These are phyloP conservation scores for Samsoniella hepiali DNA, from an alignment of 2,329 filamentous ascomycete genomes.

Conservation along the genomic window DNA sequence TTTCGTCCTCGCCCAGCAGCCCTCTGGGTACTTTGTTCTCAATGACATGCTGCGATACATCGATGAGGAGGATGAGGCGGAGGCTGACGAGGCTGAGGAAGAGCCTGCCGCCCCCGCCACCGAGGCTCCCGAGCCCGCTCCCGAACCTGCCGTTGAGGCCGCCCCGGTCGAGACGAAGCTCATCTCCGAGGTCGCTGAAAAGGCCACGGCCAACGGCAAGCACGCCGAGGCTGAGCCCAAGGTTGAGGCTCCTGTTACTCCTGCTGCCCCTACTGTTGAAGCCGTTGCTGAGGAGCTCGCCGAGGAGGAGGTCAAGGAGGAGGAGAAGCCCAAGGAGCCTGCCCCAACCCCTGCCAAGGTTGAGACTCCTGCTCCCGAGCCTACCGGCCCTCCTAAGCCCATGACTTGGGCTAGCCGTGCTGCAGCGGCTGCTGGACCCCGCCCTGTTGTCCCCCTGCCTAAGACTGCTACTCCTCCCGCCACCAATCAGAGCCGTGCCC, in stretches of 20 bases:
- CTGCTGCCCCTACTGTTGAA: conserved; percentile 19
- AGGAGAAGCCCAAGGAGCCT: conserved; percentile 66
- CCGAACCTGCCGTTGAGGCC: conserved; percentile 29
- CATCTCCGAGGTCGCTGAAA: conserved; percentile 30
- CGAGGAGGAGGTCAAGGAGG: conserved; percentile 54
- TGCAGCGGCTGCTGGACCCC: conserved; percentile 55
- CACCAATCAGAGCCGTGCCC: conserved; percentile 46
- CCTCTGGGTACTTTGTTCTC: conserved; percentile 94
- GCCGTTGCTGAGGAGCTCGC: conserved; percentile 46
- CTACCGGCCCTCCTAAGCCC: conserved; percentile 51
- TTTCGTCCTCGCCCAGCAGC: conserved; percentile 93
- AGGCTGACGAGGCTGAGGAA: conserved; percentile 41
- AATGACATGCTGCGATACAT: conserved; percentile 98
- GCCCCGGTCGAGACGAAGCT: conserved; percentile 18
- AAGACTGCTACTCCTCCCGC: conserved; percentile 57
- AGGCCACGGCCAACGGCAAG: conserved; percentile 22
- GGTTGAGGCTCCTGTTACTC: conserved; percentile 30
- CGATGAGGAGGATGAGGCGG: conserved; percentile 76
- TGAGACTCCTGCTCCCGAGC: conserved; percentile 46
- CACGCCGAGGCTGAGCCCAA: conserved; percentile 29
- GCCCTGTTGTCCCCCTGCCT: conserved; percentile 51
- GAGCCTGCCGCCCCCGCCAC: conserved; percentile 35
- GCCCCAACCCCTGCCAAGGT: conserved; percentile 47
- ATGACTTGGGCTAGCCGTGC: conserved; percentile 73
- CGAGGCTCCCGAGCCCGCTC: conserved; percentile 27